Conservation (phyloP, 371 early-diverging fungal species). For the Rhizopus stolonifer region DNA sequence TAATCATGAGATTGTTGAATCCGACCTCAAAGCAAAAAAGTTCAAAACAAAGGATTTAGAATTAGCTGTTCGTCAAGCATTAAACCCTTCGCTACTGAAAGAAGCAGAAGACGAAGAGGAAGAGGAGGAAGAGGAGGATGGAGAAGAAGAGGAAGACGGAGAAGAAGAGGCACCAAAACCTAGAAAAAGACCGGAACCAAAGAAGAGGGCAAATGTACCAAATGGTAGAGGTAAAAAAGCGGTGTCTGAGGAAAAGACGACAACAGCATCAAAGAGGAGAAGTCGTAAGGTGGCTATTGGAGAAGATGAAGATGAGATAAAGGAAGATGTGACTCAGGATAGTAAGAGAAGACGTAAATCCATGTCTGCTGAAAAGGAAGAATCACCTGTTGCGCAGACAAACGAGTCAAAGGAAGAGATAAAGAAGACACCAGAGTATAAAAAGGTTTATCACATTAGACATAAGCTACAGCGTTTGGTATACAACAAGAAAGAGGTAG, state of each 20-base stretch:
- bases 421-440: conserved; percentile 29
- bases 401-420: conserved; percentile 5
- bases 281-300: conserved; percentile 25
- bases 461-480: conserved; percentile 39
- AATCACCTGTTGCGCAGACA: conserved; percentile 1
- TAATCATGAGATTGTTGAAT: conserved; percentile 38
- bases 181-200: conserved; percentile 7
- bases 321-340: neutral
- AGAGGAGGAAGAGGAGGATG: conserved; percentile 22
- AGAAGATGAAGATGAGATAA: neutral
- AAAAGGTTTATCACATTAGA: conserved; percentile 25
- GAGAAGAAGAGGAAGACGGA: conserved; percentile 7
- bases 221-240: neutral
- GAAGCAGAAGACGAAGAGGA: conserved; percentile 24
- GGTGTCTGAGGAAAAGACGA: neutral
- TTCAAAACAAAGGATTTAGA: conserved; percentile 53
- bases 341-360: conserved; percentile 14
- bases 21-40: conserved; percentile 51
- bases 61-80: conserved; percentile 38
- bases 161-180: conserved; percentile 8
- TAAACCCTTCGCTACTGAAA: conserved; percentile 33
- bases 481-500: conserved; percentile 47
- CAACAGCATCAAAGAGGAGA: conserved; percentile 18
- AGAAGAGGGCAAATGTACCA: conserved; percentile 3
- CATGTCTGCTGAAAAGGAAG: conserved; percentile 14